phyloP scores from a whole-genome alignment of 495 filamentous ascomycete species.

The Chaetomium fimeti region DNA sequence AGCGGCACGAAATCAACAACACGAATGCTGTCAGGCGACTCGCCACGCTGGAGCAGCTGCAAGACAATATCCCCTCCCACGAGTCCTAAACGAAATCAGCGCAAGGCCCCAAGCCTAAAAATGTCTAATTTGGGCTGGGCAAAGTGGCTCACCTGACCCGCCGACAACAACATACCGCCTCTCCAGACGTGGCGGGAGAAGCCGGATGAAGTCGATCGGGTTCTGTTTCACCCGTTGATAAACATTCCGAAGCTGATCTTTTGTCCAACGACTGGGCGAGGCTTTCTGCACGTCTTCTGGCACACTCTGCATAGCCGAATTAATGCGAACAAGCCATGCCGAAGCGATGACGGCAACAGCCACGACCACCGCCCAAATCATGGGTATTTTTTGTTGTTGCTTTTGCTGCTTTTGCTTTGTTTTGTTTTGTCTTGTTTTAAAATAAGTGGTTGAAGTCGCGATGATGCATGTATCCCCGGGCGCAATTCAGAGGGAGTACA shows the following conservation, averaged over 20 bases:
- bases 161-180: conserved; percentile 59
- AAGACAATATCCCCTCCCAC: conserved; percentile 57
- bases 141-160: conserved; percentile 48
- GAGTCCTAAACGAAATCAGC: conserved; percentile 40
- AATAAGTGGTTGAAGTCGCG: background rate
- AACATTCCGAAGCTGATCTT: conserved; percentile 46
- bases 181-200: conserved; percentile 52
- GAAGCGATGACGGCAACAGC: conserved; percentile 32
- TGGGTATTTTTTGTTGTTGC: background rate
- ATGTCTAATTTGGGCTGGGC: conserved; percentile 5
- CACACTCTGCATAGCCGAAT: conserved; percentile 48
- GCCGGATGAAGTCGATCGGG: conserved; percentile 49
- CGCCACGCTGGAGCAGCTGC: conserved; percentile 55
- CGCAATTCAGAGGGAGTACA: background rate
- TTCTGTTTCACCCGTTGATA: conserved; percentile 48
- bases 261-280: conserved; percentile 55
- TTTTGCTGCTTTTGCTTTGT: no score
- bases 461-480: background rate
- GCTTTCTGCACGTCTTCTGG: conserved; percentile 45
- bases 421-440: background rate
- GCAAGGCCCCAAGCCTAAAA: no score
- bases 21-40: conserved; percentile 53
- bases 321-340: conserved; percentile 53
- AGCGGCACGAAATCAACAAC: conserved; percentile 53
- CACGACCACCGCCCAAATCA: conserved; percentile 8